A percentile compares a stretch with the other conserved stretches of the same genome.
phyloP scores from a whole-genome alignment of 371 early-diverging fungal species.

The Syncephalis plumigaleata region DNA sequence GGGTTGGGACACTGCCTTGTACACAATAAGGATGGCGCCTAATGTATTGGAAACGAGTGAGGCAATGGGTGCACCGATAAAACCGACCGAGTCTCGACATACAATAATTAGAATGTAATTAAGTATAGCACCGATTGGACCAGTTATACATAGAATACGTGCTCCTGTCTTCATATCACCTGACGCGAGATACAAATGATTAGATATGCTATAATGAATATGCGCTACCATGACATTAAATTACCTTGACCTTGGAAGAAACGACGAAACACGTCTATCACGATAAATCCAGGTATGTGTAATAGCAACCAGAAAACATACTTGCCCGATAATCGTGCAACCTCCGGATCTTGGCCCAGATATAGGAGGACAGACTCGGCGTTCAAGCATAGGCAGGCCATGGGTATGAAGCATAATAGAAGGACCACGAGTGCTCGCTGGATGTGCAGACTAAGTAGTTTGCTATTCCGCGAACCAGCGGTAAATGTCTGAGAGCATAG shows the following conservation, averaged over 20 bases:
- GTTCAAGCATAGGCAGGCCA: conserved; percentile 56
- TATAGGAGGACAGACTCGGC: conserved; percentile 28
- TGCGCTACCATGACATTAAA: no score
- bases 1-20: conserved; percentile 41
- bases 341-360: conserved; percentile 27
- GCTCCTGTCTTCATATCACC: conserved; percentile 66
- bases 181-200: conserved; percentile 1
- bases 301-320: conserved; percentile 43
- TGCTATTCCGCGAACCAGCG: conserved; percentile 26
- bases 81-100: conserved; percentile 40
- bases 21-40: conserved; percentile 37
- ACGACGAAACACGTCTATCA: not conserved
- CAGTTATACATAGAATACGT: conserved; percentile 38
- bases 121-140: conserved; percentile 54
- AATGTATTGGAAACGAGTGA: conserved; percentile 54
- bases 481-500: conserved; percentile 74
- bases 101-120: conserved; percentile 61
- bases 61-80: conserved; percentile 72
- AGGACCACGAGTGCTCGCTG: conserved; percentile 60
- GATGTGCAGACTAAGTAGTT: conserved; percentile 55
- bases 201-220: no score
- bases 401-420: conserved; percentile 37
- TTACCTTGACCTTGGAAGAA: conserved; percentile 2
- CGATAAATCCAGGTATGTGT: not conserved
- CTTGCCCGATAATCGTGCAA: conserved; percentile 24